Evolutionary conservation across 352 stramenopile genomes (phyloP), one percentile per base, ranked within the genome.

Genomic region (Salisapilia sapeloensis): DNA sequence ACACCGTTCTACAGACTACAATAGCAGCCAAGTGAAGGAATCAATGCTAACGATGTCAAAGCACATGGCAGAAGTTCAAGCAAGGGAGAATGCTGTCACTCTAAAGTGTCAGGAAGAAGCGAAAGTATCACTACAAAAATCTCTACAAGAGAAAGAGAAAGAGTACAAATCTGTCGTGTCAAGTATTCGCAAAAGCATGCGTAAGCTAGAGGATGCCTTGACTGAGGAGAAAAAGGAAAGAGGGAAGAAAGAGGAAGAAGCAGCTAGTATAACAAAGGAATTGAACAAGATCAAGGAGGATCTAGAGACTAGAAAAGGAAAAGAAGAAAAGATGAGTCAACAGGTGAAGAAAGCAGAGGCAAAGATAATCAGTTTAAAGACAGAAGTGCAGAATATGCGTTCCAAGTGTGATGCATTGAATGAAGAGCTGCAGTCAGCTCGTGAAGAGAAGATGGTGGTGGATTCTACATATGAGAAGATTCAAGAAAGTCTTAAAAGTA

Each of bases 121-220:
- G 6, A 60, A 80, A 29, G 61, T 58, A 15, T 40, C 63, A 2
- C 56, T 78, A 20, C 42, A 54, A 6, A 58, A 84, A n/a, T 77
- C 74, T 9, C 54, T 81, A 40, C 48, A 63, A 13, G 47, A 52
- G 9, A 84, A 84, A 33, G 64, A 81, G 25, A 48, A 44, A 17
- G 69, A 84, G 33, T 61, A 81, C 24, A 57, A 62, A 1, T 54
- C 58, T 16, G 69, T 62, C 1, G 80, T 84, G 64, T 62, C 74
- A 3, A 84, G 75, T 25, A 58, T 84, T 21, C 53, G 69, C 8
- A 78, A 69, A 29, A 65, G 64, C 0, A 81, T 81, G 33, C 64
- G 75, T 13, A 84, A 80, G 35, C 44, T 84, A 11, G 69, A 81
- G 24, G 17, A 48, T 0, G 53, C 52, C 3, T 37, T 78, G 0